These are phyloP conservation scores for Penicillium parvum DNA, from an alignment of 495 filamentous ascomycete species.

Conservation along the genomic window DNA sequence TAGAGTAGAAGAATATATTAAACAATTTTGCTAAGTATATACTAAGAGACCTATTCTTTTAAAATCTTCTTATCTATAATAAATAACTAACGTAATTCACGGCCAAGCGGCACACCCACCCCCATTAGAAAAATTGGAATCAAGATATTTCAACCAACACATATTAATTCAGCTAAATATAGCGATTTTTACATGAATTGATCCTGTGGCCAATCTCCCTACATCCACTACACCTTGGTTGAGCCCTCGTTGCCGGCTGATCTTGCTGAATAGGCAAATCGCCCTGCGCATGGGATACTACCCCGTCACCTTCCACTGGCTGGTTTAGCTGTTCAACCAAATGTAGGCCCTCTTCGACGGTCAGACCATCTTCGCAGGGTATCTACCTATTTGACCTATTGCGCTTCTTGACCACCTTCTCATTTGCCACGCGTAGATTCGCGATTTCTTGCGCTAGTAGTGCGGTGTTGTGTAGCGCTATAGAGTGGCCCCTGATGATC, in stretches of 20 bases:
- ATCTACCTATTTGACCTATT: slow-evolving; percentile 6
- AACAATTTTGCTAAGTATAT: too few relatives aligned
- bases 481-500: slow-evolving; percentile 2
- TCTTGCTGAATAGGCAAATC: background rate
- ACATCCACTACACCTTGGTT: background rate
- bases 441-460: slow-evolving; percentile 1
- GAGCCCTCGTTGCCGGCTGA: background rate
- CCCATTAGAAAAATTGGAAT: background rate
- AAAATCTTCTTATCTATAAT: too few relatives aligned
- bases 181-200: slow-evolving; percentile 2
- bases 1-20: too few relatives aligned
- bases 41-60: too few relatives aligned
- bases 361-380: slow-evolving; percentile 1
- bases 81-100: background rate
- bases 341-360: slow-evolving; percentile 1
- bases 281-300: background rate
- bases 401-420: slow-evolving; percentile 6
- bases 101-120: background rate
- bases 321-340: slow-evolving; percentile 1
- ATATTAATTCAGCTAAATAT: slow-evolving; percentile 1
- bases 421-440: slow-evolving; percentile 7
- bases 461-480: background rate
- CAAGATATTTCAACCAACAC: slow-evolving; percentile 1
- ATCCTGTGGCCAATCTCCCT: slow-evolving; percentile 1
- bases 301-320: background rate